These are phyloP conservation scores for Helminthosporium solani DNA, from an alignment of 2,329 filamentous ascomycete species.

Conservation along the genomic window DNA sequence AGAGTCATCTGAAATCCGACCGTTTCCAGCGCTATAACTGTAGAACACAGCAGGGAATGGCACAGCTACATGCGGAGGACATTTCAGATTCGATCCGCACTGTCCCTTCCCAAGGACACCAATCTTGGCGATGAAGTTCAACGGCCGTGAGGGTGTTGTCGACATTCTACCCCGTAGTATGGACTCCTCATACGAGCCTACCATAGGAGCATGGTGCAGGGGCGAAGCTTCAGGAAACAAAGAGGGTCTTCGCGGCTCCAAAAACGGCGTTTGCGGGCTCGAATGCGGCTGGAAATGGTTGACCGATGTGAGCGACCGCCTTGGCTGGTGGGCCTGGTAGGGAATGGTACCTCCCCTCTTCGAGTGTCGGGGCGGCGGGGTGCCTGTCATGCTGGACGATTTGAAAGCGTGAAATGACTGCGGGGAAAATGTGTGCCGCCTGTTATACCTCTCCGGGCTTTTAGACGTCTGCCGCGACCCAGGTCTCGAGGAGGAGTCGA, in stretches of 20 bases:
- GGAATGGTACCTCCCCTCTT: slow-evolving; percentile 63
- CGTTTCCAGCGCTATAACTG: slow-evolving; percentile 74
- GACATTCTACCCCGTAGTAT: slow-evolving; percentile 96
- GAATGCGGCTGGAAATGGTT: slow-evolving; percentile 42
- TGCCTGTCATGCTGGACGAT: slow-evolving; percentile 42
- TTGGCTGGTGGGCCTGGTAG: slow-evolving; percentile 77
- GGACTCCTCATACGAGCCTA: slow-evolving; percentile 96
- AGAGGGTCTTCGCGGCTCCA: slow-evolving; percentile 65
- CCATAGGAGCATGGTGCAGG: slow-evolving; percentile 88
- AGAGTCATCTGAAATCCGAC: slow-evolving; percentile 72
- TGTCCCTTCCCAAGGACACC: slow-evolving; percentile 87
- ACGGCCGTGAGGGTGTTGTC: slow-evolving; percentile 85
- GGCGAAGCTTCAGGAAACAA: slow-evolving; percentile 72
- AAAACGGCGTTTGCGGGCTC: slow-evolving; percentile 47
- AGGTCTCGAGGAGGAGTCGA: slow-evolving; percentile 59
- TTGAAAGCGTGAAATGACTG: slow-evolving; percentile 55
- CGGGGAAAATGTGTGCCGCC: slow-evolving; percentile 73
- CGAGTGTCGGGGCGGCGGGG: slow-evolving; percentile 37
- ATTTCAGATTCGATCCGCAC: slow-evolving; percentile 81
- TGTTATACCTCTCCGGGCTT: slow-evolving; percentile 53
- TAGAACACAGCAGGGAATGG: slow-evolving; percentile 96
- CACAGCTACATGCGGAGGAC: slow-evolving; percentile 85
- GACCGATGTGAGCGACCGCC: slow-evolving; percentile 69
- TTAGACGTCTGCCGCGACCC: slow-evolving; percentile 37
- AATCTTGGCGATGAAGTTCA: slow-evolving; percentile 93